phyloP scores from a whole-genome alignment of 2,329 filamentous ascomycete species.

The Aspergillus puulaauensis region DNA sequence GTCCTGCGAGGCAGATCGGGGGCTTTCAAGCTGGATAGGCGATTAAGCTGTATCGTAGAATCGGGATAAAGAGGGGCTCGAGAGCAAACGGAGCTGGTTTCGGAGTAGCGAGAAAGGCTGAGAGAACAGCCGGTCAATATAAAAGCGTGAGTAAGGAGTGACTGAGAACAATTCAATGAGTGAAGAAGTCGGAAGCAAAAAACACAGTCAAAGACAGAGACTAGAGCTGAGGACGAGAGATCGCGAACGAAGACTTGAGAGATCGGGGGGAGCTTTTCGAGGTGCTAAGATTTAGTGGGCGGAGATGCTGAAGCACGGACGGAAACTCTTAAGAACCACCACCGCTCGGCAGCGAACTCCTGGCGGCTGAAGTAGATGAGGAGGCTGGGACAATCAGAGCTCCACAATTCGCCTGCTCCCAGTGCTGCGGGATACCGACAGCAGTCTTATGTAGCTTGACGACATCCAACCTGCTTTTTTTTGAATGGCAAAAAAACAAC shows the following conservation, averaged over 20 bases:
- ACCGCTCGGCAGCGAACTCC: not conserved
- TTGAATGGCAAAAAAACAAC: not conserved
- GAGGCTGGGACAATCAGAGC: not conserved
- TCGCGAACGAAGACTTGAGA: slow-evolving; percentile 1
- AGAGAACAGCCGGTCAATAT: slow-evolving; percentile 1
- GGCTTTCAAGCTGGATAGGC: not conserved
- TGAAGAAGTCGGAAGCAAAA: slow-evolving; percentile 3
- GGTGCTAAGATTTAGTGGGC: slow-evolving; percentile 8
- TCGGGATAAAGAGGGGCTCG: slow-evolving; percentile 14
- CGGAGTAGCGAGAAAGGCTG: slow-evolving; percentile 8
- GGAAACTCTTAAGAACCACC: not conserved
- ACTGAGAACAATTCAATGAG: slow-evolving; percentile 5
- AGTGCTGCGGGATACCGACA: not conserved
- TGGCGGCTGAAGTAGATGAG: not conserved
- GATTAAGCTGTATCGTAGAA: not conserved
- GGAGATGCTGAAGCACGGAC: slow-evolving; percentile 6
- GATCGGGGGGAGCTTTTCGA: slow-evolving; percentile 5
- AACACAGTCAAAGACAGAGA: slow-evolving; percentile 2
- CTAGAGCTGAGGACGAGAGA: slow-evolving; percentile 6
- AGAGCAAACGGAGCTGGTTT: slow-evolving; percentile 11
- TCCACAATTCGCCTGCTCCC: not conserved
- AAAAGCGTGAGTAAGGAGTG: slow-evolving; percentile 13
- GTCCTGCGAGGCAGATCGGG: not conserved
- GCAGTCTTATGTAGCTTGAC: not conserved
- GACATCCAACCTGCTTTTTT: not conserved